Evolutionary conservation across 2,329 filamentous ascomycete species (phyloP).

Genomic region (Neofusicoccum sp.): DNA sequence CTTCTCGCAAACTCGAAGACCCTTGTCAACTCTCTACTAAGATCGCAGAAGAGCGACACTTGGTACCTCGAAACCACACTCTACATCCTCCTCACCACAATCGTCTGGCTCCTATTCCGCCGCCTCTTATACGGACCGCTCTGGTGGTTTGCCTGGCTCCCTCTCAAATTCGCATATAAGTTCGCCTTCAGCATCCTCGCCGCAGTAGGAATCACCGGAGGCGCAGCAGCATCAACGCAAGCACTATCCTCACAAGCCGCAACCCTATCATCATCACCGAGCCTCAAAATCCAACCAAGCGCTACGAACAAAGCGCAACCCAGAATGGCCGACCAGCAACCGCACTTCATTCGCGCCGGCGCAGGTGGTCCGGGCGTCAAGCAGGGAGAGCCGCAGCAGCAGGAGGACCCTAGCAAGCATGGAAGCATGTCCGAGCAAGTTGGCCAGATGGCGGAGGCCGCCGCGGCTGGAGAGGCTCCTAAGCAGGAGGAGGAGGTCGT

Average conservation of each 20-base stretch:
- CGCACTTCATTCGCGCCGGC: slow-evolving; percentile 46
- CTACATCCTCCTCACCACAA: slow-evolving; percentile 74
- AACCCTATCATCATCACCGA: slow-evolving; percentile 27
- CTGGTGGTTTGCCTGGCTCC: slow-evolving; percentile 86
- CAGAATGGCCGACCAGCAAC: slow-evolving; percentile 30
- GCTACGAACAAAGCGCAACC: slow-evolving; percentile 36
- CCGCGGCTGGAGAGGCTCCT: background rate
- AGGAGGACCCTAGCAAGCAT: slow-evolving; percentile 35
- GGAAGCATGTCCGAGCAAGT: slow-evolving; percentile 41
- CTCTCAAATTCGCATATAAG: slow-evolving; percentile 66
- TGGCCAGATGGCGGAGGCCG: slow-evolving; percentile 43
- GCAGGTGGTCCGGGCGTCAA: slow-evolving; percentile 48
- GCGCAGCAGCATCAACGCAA: background rate
- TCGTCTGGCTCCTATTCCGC: slow-evolving; percentile 82
- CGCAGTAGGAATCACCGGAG: slow-evolving; percentile 44
- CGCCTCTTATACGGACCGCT: slow-evolving; percentile 82
- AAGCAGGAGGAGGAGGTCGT: slow-evolving; percentile 26
- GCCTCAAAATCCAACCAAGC: slow-evolving; percentile 46
- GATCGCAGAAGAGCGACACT: slow-evolving; percentile 91
- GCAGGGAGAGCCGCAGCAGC: slow-evolving; percentile 22
- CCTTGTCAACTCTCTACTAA: slow-evolving; percentile 74
- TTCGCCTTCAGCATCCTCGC: slow-evolving; percentile 55
- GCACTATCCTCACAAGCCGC: slow-evolving; percentile 13
- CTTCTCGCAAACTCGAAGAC: slow-evolving; percentile 72
- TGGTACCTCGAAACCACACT: slow-evolving; percentile 95